These are phyloP conservation scores for Pseudogymnoascus sp. DNA, from an alignment of 2,329 filamentous ascomycete species.

Conservation along the genomic window DNA sequence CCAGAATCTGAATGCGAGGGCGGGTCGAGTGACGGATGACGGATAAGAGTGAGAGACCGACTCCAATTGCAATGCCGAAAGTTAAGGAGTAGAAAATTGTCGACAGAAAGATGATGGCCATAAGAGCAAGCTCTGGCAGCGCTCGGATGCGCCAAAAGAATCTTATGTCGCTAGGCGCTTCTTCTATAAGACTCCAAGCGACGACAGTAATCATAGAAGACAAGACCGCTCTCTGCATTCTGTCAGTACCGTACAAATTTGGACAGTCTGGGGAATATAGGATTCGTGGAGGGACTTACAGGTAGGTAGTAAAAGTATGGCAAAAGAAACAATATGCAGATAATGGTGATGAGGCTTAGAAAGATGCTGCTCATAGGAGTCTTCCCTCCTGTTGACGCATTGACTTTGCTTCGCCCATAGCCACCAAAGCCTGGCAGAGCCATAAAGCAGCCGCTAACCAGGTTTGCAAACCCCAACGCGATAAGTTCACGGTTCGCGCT, in stretches of 20 bases:
- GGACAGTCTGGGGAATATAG: not conserved
- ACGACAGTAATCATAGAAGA: conserved; percentile 93
- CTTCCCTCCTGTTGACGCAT: conserved; percentile 81
- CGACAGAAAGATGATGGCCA: conserved; percentile 81
- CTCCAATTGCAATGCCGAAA: conserved; percentile 86
- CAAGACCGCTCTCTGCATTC: conserved; percentile 74
- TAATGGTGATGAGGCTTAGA: conserved; percentile 70
- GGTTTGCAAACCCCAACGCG: conserved; percentile 80
- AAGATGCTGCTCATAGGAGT: conserved; percentile 92
- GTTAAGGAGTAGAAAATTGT: conserved; percentile 95
- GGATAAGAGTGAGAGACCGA: conserved; percentile 80
- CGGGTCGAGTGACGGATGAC: conserved; percentile 87
- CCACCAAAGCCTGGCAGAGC: conserved; percentile 89
- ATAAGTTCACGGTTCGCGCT: conserved; percentile 92
- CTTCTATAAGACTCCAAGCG: conserved; percentile 88
- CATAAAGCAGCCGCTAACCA: conserved; percentile 89
- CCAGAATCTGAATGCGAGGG: conserved; percentile 91
- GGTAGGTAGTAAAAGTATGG: conserved; percentile 94
- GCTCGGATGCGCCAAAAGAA: conserved; percentile 85
- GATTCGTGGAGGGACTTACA: conserved; percentile 46
- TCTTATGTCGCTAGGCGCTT: conserved; percentile 81
- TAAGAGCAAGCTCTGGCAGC: conserved; percentile 77
- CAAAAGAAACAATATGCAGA: conserved; percentile 73
- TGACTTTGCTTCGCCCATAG: conserved; percentile 93
- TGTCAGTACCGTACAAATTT: conserved; percentile 15